phyloP scores from a whole-genome alignment of 257 asterid species.

The Capsicum baccatum region DNA sequence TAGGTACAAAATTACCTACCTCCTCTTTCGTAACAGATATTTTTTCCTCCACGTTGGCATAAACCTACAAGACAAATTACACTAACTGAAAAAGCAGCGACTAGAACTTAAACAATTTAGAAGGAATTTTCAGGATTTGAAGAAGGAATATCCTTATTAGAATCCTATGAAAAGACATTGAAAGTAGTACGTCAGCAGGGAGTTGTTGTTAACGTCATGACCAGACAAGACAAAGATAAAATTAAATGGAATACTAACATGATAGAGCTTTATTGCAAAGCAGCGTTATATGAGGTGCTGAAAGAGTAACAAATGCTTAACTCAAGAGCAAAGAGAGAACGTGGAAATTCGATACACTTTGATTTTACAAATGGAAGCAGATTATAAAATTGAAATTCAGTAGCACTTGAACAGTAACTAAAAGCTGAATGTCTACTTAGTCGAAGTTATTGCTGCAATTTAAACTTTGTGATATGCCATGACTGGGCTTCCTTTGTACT shows the following conservation, averaged over 20 bases:
- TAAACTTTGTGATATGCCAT: too few relatives aligned
- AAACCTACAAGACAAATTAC: constrained; percentile 57
- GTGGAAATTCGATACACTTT: too few relatives aligned
- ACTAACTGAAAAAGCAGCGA: constrained; percentile 31
- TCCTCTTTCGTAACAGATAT: constrained; percentile 82
- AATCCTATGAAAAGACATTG: background rate
- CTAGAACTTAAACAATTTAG: background rate
- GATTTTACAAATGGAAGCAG: too few relatives aligned
- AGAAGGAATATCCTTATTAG: background rate
- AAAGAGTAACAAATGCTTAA: background rate
- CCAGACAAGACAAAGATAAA: background rate
- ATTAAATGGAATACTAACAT: background rate
- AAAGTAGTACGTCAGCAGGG: too few relatives aligned
- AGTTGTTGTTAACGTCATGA: too few relatives aligned
- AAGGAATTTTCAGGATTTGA: background rate
- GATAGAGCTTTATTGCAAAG: background rate
- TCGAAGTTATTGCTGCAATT: too few relatives aligned
- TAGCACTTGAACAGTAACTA: too few relatives aligned
- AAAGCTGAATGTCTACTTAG: too few relatives aligned
- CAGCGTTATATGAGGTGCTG: background rate
- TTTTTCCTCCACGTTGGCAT: constrained; percentile 76
- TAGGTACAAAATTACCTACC: constrained; percentile 53
- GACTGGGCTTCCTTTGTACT: too few relatives aligned
- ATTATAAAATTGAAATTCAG: too few relatives aligned
- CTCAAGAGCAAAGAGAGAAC: too few relatives aligned